phyloP scores from a whole-genome alignment of 2,329 filamentous ascomycete species.

The Colletotrichum sp. region DNA sequence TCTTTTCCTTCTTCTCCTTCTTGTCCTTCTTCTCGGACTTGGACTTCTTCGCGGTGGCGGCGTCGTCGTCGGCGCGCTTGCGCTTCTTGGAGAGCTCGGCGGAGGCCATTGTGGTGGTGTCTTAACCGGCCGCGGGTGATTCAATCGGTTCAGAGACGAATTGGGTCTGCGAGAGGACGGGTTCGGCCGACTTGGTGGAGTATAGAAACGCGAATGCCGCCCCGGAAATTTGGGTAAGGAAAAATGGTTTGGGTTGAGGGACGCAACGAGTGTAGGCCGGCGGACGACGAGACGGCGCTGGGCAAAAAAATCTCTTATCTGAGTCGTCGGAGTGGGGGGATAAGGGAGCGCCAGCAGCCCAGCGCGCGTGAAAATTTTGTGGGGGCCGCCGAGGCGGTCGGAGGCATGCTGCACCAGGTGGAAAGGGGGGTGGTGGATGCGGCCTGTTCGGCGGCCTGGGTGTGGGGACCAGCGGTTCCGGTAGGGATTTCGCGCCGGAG shows the following conservation, averaged over 20 bases:
- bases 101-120: neutral
- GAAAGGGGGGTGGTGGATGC: neutral
- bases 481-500: neutral
- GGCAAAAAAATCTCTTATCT: slow-evolving; percentile 7
- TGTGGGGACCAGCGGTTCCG: neutral
- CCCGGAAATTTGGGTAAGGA: neutral
- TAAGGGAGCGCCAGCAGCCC: neutral
- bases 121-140: neutral
- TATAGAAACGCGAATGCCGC: neutral
- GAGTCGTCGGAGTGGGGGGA: slow-evolving; percentile 10
- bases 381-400: neutral
- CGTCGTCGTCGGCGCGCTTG: slow-evolving; percentile 26
- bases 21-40: slow-evolving; percentile 28
- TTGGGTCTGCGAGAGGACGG: too few species aligned
- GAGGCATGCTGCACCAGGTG: neutral
- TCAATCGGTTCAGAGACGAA: too few species aligned
- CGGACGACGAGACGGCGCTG: neutral
- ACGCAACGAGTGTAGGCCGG: neutral
- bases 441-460: slow-evolving; percentile 11
- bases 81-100: slow-evolving; percentile 26
- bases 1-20: slow-evolving; percentile 25
- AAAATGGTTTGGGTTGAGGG: neutral
- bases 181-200: too few species aligned
- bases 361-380: neutral
- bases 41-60: slow-evolving; percentile 24